phyloP scores from a whole-genome alignment of 2,329 filamentous ascomycete species.

The Coniochaeta pulveracea region DNA sequence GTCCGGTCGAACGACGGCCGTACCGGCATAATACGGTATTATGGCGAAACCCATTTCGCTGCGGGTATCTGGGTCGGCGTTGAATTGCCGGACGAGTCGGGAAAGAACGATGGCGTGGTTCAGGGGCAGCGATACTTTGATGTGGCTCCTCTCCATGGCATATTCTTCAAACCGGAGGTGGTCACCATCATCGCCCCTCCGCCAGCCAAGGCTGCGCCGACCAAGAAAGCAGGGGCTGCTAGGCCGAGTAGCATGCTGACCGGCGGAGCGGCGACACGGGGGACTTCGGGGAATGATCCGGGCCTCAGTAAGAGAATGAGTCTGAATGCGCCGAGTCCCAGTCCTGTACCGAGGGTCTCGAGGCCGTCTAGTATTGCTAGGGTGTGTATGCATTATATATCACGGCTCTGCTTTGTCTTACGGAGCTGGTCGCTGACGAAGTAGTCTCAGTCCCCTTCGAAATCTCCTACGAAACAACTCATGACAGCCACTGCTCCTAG shows the following conservation, averaged over 20 bases:
- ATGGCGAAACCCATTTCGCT: slow-evolving; percentile 71
- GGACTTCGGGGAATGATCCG: slow-evolving; percentile 36
- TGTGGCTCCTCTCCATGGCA: slow-evolving; percentile 55
- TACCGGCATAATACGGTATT: slow-evolving; percentile 66
- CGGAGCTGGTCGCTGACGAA: too few relatives aligned
- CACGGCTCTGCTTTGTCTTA: too few relatives aligned
- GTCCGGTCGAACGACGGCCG: slow-evolving; percentile 72
- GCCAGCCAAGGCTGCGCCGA: slow-evolving; percentile 17
- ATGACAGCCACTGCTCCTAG: slow-evolving; percentile 39
- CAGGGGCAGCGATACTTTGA: slow-evolving; percentile 83
- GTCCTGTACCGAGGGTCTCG: slow-evolving; percentile 47
- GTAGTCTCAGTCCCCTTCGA: slow-evolving; percentile 54
- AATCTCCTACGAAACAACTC: slow-evolving; percentile 65
- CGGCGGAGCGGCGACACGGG: slow-evolving; percentile 23
- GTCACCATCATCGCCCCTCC: slow-evolving; percentile 47
- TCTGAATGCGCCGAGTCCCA: slow-evolving; percentile 61
- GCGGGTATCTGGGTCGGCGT: slow-evolving; percentile 81
- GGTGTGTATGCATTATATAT: slow-evolving; percentile 32
- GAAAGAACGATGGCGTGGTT: slow-evolving; percentile 92
- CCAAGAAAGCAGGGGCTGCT: slow-evolving; percentile 17
- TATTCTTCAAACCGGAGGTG: slow-evolving; percentile 73
- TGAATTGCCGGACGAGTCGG: slow-evolving; percentile 68
- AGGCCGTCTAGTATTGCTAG: slow-evolving; percentile 45
- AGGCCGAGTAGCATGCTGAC: slow-evolving; percentile 36
- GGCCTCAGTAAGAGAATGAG: slow-evolving; percentile 52